Evolutionary conservation across 305 asterid genomes (phyloP).

Genomic region (Fraxinus angustifolia): DNA sequence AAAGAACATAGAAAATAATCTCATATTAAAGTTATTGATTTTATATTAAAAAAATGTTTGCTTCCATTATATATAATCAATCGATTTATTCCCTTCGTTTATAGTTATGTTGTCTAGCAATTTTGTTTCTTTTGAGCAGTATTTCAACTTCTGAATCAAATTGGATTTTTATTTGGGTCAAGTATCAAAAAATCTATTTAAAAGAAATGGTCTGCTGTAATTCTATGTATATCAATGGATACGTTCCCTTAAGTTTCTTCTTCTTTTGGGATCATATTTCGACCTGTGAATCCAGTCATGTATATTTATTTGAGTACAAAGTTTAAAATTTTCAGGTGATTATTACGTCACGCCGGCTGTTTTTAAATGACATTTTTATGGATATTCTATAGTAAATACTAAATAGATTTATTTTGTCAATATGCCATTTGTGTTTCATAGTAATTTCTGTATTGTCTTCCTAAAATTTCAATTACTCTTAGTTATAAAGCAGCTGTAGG

Average conservation of each 20-base stretch:
- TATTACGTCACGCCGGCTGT: not conserved
- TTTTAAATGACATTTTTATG: not conserved
- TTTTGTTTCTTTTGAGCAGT: not conserved
- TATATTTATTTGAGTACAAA: not conserved
- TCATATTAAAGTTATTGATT: not conserved
- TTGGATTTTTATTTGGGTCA: not conserved
- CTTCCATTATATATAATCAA: not conserved
- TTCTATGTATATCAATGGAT: not conserved
- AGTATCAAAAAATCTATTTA: not conserved
- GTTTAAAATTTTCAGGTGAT: not conserved
- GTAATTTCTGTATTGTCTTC: not conserved
- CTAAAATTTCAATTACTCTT: not conserved
- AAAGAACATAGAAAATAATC: not conserved
- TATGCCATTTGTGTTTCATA: not conserved
- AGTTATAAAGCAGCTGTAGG: slow-evolving; percentile 11
- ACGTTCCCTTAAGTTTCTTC: not conserved
- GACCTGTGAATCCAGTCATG: not conserved
- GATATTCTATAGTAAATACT: not conserved
- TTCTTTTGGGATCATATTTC: not conserved
- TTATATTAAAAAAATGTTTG: not conserved
- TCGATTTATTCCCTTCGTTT: not conserved
- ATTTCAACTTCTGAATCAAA: not conserved
- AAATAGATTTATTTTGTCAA: not conserved
- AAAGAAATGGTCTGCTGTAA: not conserved
- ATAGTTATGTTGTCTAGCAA: not conserved